These are phyloP conservation scores for Durotheca rogersii DNA, from an alignment of 495 filamentous ascomycete genomes.

Conservation along the genomic window DNA sequence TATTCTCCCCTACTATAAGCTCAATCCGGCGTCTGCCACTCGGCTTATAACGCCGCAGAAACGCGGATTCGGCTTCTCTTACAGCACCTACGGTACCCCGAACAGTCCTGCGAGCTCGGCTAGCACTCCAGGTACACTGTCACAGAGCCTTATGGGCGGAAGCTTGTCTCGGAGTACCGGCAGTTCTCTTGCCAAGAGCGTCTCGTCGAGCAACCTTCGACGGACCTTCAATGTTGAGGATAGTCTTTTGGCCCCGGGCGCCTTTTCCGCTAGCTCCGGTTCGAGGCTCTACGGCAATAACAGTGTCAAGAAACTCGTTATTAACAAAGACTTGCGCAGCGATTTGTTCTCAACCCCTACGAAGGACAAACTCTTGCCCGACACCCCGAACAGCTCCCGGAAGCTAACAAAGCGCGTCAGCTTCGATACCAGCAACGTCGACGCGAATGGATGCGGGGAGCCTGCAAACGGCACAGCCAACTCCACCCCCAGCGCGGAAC, in stretches of 20 bases:
- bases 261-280: slow-evolving; percentile 70
- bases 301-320: slow-evolving; percentile 83
- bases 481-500: slow-evolving; percentile 56
- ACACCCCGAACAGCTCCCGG: slow-evolving; percentile 52
- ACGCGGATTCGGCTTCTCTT: slow-evolving; percentile 81
- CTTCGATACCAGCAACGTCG: slow-evolving; percentile 67
- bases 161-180: slow-evolving; percentile 48
- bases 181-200: slow-evolving; percentile 59
- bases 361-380: slow-evolving; percentile 44
- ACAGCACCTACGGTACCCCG: slow-evolving; percentile 84
- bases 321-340: slow-evolving; percentile 79
- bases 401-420: slow-evolving; percentile 83
- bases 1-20: slow-evolving; percentile 81
- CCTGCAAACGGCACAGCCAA: slow-evolving; percentile 46
- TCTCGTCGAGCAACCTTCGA: slow-evolving; percentile 64
- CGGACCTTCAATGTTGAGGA: slow-evolving; percentile 61
- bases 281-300: slow-evolving; percentile 57
- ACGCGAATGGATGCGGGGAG: slow-evolving; percentile 41
- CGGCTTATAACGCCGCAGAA: slow-evolving; percentile 80
- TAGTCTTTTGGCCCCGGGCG: slow-evolving; percentile 82
- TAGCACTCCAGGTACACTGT: slow-evolving; percentile 67
- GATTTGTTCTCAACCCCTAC: slow-evolving; percentile 67
- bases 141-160: slow-evolving; percentile 65
- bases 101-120: slow-evolving; percentile 63
- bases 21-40: slow-evolving; percentile 76